These are phyloP conservation scores for Teratosphaeria destructans DNA, from an alignment of 2,329 filamentous ascomycete genomes.

Conservation along the genomic window DNA sequence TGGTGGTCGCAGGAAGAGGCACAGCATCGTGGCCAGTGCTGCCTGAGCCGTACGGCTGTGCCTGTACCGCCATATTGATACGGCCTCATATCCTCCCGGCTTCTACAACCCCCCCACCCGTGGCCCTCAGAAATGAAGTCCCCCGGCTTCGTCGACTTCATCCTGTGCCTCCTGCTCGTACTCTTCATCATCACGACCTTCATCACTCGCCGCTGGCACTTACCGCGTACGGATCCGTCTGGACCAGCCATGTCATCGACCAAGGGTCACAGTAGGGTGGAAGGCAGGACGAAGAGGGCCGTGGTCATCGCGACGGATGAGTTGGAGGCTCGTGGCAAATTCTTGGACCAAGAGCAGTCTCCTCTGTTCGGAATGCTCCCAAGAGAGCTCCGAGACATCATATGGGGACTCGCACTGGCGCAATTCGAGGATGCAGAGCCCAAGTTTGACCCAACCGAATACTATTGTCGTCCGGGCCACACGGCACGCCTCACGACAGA, in stretches of 20 bases:
- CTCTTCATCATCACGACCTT: not conserved
- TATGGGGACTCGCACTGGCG: slow-evolving; percentile 25
- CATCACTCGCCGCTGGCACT: not conserved
- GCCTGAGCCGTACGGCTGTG: not conserved
- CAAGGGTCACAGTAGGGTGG: not conserved
- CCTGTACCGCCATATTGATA: not conserved
- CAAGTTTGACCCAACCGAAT: slow-evolving; percentile 16
- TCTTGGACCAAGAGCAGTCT: slow-evolving; percentile 1
- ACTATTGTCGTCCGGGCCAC: slow-evolving; percentile 27
- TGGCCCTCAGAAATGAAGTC: not conserved
- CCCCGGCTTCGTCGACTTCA: not conserved
- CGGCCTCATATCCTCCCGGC: not conserved
- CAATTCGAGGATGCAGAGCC: slow-evolving; percentile 18
- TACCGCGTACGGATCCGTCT: not conserved
- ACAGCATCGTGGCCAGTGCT: not conserved
- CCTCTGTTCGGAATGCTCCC: slow-evolving; percentile 18
- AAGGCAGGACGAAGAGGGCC: not conserved
- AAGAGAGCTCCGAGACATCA: slow-evolving; percentile 25
- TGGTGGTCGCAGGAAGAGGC: not conserved
- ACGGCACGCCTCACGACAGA: slow-evolving; percentile 13
- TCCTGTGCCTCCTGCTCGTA: not conserved
- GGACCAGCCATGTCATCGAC: not conserved
- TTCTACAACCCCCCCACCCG: not conserved
- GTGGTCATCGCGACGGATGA: not conserved
- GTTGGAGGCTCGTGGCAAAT: not conserved